A percentile compares a stretch with the other conserved stretches of the same genome.
Evolutionary conservation across 169 alveolate genomes (phyloP).

Genomic region (Plasmodium cynomolgi): DNA sequence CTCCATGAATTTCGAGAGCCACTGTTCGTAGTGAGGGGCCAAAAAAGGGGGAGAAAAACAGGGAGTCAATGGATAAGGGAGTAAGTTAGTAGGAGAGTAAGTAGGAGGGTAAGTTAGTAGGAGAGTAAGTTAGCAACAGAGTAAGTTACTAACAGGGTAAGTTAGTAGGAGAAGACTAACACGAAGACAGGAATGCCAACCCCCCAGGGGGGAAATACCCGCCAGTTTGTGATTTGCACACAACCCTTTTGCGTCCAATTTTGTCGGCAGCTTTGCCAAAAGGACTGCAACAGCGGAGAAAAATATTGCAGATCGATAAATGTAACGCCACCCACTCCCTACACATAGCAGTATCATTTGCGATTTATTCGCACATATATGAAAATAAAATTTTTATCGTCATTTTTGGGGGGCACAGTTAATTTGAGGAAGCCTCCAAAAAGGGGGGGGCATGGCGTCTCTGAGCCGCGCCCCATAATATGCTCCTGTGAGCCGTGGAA

Average conservation of each 20-base stretch:
- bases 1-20: constrained; percentile 46
- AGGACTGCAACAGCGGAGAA: background rate
- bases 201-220: background rate
- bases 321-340: background rate
- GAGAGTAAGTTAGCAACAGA: background rate
- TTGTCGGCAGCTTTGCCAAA: background rate
- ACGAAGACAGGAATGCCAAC: background rate
- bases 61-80: background rate
- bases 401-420: background rate
- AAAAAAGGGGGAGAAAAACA: background rate
- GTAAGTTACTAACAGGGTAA: background rate
- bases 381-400: background rate
- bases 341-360: background rate
- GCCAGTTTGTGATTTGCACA: background rate
- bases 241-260: background rate
- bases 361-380: background rate
- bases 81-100: background rate
- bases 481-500: background rate
- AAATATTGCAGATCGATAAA: background rate
- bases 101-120: background rate
- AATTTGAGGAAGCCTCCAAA: background rate
- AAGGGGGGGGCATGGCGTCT: background rate
- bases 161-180: background rate
- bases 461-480: background rate
- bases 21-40: constrained; percentile 24